phyloP scores from a whole-genome alignment of 768 basidiomycete genomes.

The Termitomyces sp. region DNA sequence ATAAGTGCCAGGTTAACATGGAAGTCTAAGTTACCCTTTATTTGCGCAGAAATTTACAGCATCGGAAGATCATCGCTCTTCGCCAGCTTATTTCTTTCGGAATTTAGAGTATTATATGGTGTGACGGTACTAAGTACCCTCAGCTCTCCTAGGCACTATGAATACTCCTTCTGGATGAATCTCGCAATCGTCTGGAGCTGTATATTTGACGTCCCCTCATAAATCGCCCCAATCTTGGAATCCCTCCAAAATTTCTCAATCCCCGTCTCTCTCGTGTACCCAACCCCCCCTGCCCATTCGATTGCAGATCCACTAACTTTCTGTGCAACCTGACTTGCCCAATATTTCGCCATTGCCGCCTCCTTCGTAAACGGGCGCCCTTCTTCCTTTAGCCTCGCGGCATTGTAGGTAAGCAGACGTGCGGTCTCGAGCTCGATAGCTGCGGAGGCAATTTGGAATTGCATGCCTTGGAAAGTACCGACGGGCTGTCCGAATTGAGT shows the following conservation, averaged over 20 bases:
- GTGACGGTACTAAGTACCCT: too few relatives aligned
- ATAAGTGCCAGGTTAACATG: too few relatives aligned
- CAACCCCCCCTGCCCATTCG: slow-evolving; percentile 94
- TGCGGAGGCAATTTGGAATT: slow-evolving; percentile 89
- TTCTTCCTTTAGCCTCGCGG: slow-evolving; percentile 92
- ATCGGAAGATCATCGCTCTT: background rate
- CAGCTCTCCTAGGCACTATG: slow-evolving; percentile 41
- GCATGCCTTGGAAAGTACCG: slow-evolving; percentile 95
- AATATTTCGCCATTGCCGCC: slow-evolving; percentile 98
- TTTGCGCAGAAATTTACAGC: background rate
- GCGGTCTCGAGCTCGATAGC: slow-evolving; percentile 89
- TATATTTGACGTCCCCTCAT: slow-evolving; percentile 97
- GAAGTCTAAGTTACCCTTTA: background rate
- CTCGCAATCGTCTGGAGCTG: slow-evolving; percentile 96
- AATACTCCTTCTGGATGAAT: slow-evolving; percentile 82
- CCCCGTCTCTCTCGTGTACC: slow-evolving; percentile 90
- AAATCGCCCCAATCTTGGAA: slow-evolving; percentile 93
- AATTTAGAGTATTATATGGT: too few relatives aligned
- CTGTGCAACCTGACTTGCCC: slow-evolving; percentile 86
- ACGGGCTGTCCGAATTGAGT: slow-evolving; percentile 93
- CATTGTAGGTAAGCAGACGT: slow-evolving; percentile 92
- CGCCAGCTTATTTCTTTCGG: too few relatives aligned
- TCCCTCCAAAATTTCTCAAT: slow-evolving; percentile 98
- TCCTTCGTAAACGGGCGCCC: slow-evolving; percentile 84
- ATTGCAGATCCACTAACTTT: slow-evolving; percentile 85